phyloP scores from a whole-genome alignment of 2,329 filamentous ascomycete genomes.

The Ascochyta fabae region DNA sequence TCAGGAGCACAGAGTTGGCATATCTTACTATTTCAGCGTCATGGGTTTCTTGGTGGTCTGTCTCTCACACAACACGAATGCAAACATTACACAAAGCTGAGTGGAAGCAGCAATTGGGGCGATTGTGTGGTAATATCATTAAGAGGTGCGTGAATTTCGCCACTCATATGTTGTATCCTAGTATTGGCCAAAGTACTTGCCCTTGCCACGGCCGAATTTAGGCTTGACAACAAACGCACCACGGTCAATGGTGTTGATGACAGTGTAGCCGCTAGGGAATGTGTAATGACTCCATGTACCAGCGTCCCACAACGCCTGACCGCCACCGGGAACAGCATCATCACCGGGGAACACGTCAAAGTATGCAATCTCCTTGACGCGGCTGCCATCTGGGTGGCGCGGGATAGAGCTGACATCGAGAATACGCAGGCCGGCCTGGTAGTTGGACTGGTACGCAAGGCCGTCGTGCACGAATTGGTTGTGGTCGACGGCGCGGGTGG shows the following conservation, averaged over 20 bases:
- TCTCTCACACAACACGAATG: too few relatives aligned
- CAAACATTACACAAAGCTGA: too few relatives aligned
- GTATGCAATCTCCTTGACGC: slow-evolving; percentile 52
- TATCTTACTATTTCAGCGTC: too few relatives aligned
- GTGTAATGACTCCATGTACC: slow-evolving; percentile 53
- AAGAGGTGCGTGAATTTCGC: slow-evolving; percentile 2
- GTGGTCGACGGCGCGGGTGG: slow-evolving; percentile 51
- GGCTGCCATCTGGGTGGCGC: slow-evolving; percentile 43
- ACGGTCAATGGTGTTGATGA: slow-evolving; percentile 59
- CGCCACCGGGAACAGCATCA: slow-evolving; percentile 43
- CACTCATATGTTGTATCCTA: not conserved
- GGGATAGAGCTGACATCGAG: slow-evolving; percentile 52
- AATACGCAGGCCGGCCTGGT: slow-evolving; percentile 53
- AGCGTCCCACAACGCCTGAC: slow-evolving; percentile 49
- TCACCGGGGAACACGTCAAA: slow-evolving; percentile 53
- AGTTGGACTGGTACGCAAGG: slow-evolving; percentile 53
- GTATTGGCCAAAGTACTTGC: slow-evolving; percentile 34
- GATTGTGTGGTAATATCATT: not conserved
- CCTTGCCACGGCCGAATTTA: slow-evolving; percentile 33
- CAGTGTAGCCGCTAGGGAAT: slow-evolving; percentile 51
- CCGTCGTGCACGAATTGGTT: slow-evolving; percentile 55
- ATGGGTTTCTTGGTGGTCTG: too few relatives aligned
- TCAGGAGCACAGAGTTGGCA: too few relatives aligned
- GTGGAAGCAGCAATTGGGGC: too few relatives aligned
- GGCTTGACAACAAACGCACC: slow-evolving; percentile 47